phyloP scores from a whole-genome alignment of 2,329 filamentous ascomycete species.

The Sporothrix phasma region DNA sequence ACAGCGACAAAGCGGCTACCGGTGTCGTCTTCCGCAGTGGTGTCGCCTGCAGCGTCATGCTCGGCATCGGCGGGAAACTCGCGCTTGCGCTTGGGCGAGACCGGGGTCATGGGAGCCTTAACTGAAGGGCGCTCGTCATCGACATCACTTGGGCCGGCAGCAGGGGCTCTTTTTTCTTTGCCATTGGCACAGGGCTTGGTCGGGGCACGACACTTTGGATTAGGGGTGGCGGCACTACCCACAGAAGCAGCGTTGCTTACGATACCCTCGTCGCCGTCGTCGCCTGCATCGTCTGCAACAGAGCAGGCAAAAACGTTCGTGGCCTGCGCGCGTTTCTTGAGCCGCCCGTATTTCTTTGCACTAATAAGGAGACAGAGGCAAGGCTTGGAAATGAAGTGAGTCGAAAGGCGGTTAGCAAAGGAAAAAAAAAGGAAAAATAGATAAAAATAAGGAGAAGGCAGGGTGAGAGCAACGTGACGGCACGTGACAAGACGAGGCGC shows the following conservation, averaged over 20 bases:
- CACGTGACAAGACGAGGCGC: neutral
- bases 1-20: neutral
- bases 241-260: neutral
- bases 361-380: slow-evolving; percentile 29
- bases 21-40: neutral
- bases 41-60: neutral
- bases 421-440: neutral
- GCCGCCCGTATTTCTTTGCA: slow-evolving; percentile 57
- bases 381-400: neutral
- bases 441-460: neutral
- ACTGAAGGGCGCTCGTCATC: neutral
- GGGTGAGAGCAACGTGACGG: neutral
- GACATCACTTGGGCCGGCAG: neutral
- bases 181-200: neutral
- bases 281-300: neutral
- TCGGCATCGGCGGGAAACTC: slow-evolving; percentile 12
- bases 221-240: neutral
- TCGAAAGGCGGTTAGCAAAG: neutral
- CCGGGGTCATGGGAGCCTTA: neutral
- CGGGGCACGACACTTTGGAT: neutral
- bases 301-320: neutral
- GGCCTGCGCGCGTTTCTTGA: slow-evolving; percentile 27
- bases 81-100: slow-evolving; percentile 24
- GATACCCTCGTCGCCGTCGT: neutral
- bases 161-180: neutral